These are phyloP conservation scores for Solanum infundibuliforme DNA, from an alignment of 257 asterid species.

Conservation along the genomic window DNA sequence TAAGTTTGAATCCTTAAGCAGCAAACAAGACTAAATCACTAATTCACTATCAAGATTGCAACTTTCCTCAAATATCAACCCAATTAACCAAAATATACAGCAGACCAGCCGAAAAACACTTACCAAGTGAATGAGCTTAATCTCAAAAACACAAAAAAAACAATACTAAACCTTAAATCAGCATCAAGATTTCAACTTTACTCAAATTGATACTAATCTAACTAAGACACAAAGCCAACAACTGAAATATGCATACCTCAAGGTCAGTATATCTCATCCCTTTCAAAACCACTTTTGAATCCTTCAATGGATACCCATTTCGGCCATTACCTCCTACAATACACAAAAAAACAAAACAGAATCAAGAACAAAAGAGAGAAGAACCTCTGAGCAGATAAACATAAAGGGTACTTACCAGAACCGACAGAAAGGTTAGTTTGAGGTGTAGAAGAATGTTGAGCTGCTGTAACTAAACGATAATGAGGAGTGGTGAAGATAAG, in stretches of 20 bases:
- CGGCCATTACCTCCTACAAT: constrained; percentile 19
- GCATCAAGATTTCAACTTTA: not conserved
- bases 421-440: not conserved
- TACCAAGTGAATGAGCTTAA: not conserved
- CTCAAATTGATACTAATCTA: not conserved
- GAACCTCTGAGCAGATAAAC: not conserved
- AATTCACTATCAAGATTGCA: not conserved
- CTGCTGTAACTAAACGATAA: not conserved
- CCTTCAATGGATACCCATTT: constrained; percentile 17
- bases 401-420: not conserved
- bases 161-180: not conserved
- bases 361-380: not conserved
- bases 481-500: not conserved
- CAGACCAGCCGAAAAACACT: not conserved
- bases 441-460: constrained; percentile 2
- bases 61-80: not conserved
- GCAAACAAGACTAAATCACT: not conserved
- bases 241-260: constrained; percentile 30
- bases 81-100: not conserved
- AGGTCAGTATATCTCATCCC: constrained; percentile 77
- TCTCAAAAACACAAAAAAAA: not conserved
- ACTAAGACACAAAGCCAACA: not conserved
- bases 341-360: not conserved
- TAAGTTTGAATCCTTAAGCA: not conserved
- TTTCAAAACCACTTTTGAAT: constrained; percentile 60